phyloP scores from a whole-genome alignment of 106 monocot species.

The Dendrobium chrysotoxum region DNA sequence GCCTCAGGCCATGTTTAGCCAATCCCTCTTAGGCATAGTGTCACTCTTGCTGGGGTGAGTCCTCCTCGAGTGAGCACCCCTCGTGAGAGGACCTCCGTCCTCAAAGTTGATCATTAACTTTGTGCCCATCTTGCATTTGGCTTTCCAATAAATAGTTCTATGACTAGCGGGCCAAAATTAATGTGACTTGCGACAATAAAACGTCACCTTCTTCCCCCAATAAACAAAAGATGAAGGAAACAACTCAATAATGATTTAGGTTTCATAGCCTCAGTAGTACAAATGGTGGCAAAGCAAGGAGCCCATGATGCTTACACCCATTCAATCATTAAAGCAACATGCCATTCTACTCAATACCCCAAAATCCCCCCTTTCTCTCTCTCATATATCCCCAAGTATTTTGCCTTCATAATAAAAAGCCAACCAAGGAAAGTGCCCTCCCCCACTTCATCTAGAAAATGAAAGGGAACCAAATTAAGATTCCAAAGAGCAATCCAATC shows the following conservation, averaged over 20 bases:
- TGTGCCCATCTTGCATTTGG: too few relatives aligned
- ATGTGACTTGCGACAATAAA: too few relatives aligned
- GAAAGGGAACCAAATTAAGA: background rate
- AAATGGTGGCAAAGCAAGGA: background rate
- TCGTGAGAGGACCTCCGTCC: too few relatives aligned
- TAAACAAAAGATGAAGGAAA: background rate
- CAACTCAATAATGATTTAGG: background rate
- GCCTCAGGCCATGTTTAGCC: too few relatives aligned
- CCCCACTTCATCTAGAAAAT: background rate
- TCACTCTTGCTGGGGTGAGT: too few relatives aligned
- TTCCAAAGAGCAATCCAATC: background rate
- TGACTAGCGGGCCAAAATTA: too few relatives aligned
- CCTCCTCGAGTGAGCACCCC: too few relatives aligned
- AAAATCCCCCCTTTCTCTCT: background rate
- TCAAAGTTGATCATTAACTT: too few relatives aligned
- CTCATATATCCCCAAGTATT: background rate
- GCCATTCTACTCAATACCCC: background rate
- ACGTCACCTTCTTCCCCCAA: too few relatives aligned
- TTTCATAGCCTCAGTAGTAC: background rate
- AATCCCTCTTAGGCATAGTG: too few relatives aligned
- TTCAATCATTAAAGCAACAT: background rate
- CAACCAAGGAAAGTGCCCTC: background rate
- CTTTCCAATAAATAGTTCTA: too few relatives aligned
- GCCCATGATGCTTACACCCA: background rate
- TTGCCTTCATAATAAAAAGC: background rate